phyloP scores from a whole-genome alignment of 2,329 filamentous ascomycete species.

The Alternaria longipes region DNA sequence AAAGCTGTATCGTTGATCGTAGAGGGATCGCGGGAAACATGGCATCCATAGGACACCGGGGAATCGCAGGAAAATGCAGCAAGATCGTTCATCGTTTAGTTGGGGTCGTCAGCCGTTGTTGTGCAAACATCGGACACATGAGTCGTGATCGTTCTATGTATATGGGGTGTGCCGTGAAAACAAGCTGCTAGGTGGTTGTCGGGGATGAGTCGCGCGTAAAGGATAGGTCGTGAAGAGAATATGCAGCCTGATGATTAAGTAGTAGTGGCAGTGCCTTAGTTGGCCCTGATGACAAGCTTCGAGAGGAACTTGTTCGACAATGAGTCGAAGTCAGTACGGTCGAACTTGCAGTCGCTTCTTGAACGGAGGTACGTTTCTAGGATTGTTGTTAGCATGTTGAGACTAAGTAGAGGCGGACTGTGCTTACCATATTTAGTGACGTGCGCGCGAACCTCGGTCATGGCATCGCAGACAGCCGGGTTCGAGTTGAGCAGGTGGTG shows the following conservation, averaged over 20 bases:
- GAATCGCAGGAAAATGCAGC: conserved; percentile 48
- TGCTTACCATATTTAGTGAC: conserved; percentile 90
- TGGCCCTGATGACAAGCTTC: conserved; percentile 93
- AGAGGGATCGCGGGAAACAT: conserved; percentile 42
- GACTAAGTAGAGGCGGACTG: conserved; percentile 14
- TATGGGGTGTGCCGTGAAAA: conserved; percentile 39
- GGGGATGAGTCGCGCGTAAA: conserved; percentile 37
- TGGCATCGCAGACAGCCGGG: conserved; percentile 87
- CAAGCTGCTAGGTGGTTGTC: conserved; percentile 37
- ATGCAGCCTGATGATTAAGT: conserved; percentile 24
- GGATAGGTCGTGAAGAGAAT: conserved; percentile 26
- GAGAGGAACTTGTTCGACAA: conserved; percentile 97
- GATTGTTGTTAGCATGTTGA: conserved; percentile 53
- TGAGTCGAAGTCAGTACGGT: conserved; percentile 91
- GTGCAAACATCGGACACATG: conserved; percentile 44
- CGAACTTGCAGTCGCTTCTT: conserved; percentile 82
- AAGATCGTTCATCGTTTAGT: conserved; percentile 46
- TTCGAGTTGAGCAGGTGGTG: conserved; percentile 92
- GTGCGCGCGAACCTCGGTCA: conserved; percentile 94
- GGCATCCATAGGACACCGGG: conserved; percentile 48
- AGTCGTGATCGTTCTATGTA: conserved; percentile 44
- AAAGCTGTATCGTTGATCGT: conserved; percentile 20
- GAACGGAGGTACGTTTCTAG: conserved; percentile 86
- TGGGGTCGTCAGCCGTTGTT: conserved; percentile 45
- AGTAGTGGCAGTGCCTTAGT: conserved; percentile 60